phyloP scores from a whole-genome alignment of 352 stramenopile genomes.

The Stramenopiles sp. region DNA sequence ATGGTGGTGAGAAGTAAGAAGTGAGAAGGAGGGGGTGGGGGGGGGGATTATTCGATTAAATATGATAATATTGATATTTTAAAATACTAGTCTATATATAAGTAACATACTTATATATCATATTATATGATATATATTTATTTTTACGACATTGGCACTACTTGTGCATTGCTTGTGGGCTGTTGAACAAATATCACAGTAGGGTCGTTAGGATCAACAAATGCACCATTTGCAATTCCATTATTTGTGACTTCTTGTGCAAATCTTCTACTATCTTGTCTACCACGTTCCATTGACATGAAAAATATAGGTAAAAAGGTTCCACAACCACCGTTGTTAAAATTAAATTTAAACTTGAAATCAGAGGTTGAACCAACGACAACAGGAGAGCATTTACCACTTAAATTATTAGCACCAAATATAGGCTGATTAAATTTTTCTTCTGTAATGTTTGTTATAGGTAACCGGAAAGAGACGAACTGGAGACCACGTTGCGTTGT shows the following conservation, averaged over 20 bases:
- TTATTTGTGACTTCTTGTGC: constrained; percentile 16
- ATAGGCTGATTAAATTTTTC: constrained; percentile 71
- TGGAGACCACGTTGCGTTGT: neutral
- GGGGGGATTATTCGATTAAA: no score
- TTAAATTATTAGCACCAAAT: constrained; percentile 59
- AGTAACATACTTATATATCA: no score
- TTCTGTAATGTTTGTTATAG: constrained; percentile 42
- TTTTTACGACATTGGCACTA: neutral
- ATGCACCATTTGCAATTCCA: constrained; percentile 52
- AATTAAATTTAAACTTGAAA: constrained; percentile 48
- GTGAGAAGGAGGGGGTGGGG: no score
- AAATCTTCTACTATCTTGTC: constrained; percentile 35
- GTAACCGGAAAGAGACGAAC: constrained; percentile 30
- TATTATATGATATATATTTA: no score
- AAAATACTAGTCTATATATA: no score
- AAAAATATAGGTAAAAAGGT: constrained; percentile 56
- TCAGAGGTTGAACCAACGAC: constrained; percentile 18
- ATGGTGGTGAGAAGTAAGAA: no score
- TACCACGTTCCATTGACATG: constrained; percentile 39
- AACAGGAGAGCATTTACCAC: constrained; percentile 37
- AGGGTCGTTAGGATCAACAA: constrained; percentile 57
- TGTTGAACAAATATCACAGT: neutral
- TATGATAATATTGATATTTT: no score
- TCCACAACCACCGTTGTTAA: constrained; percentile 51
- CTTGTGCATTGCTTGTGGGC: neutral